A percentile compares a stretch with the other conserved stretches of the same genome.
These are phyloP conservation scores for Paraphoma chrysanthemicola DNA, from an alignment of 2,329 filamentous ascomycete genomes.

Conservation along the genomic window DNA sequence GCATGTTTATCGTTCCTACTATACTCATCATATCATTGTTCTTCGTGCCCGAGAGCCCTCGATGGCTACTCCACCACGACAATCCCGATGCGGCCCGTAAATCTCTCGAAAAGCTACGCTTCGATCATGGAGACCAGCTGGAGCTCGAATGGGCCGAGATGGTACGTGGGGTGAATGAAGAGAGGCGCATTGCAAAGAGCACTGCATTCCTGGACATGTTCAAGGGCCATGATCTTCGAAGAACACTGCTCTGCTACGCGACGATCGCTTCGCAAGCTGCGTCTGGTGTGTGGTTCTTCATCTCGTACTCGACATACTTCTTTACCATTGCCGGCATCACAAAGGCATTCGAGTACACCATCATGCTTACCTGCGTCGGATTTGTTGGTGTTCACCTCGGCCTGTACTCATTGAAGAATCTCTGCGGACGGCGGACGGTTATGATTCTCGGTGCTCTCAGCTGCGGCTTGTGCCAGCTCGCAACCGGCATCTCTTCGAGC, in stretches of 20 bases:
- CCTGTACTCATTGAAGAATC: conserved; percentile 57
- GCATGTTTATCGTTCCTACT: conserved; percentile 61
- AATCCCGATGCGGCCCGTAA: conserved; percentile 18
- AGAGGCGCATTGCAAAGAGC: conserved; percentile 56
- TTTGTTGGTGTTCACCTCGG: conserved; percentile 59
- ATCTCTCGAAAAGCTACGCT: conserved; percentile 27
- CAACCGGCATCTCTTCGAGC: conserved; percentile 49
- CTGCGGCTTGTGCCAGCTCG: conserved; percentile 56
- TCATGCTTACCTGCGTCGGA: conserved; percentile 60
- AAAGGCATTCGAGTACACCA: conserved; percentile 55
- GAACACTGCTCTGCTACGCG: conserved; percentile 59
- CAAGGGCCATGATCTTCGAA: conserved; percentile 55
- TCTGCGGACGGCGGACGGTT: conserved; percentile 56
- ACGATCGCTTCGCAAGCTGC: conserved; percentile 56
- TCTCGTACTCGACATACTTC: conserved; percentile 59
- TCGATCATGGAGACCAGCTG: conserved; percentile 17
- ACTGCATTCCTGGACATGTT: conserved; percentile 60
- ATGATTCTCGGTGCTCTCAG: conserved; percentile 55
- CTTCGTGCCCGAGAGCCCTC: conserved; percentile 46
- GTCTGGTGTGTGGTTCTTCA: conserved; percentile 59
- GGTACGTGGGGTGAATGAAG: conserved; percentile 34
- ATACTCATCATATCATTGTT: conserved; percentile 51
- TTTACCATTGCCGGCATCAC: conserved; percentile 27
- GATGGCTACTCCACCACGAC: conserved; percentile 47
- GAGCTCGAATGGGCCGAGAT: conserved; percentile 39